Evolutionary conservation across 441 rosid genomes (phyloP).

Genomic region (Erodium chrysanthum): DNA sequence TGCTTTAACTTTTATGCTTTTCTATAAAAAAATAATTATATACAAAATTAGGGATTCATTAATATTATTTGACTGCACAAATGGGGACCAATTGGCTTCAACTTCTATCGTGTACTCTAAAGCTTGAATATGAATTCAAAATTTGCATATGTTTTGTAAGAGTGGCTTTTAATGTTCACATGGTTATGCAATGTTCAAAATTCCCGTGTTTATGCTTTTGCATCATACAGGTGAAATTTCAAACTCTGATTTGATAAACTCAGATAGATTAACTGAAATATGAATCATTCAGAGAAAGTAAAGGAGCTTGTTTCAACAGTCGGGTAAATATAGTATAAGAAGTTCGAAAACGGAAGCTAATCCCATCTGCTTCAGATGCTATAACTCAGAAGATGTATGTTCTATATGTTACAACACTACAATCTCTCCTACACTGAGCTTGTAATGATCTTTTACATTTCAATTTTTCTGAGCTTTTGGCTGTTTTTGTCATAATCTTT

Average conservation of each 20-base stretch:
- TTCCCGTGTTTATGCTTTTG: not conserved
- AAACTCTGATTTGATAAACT: not conserved
- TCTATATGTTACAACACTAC: too few relatives aligned
- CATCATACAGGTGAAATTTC: not conserved
- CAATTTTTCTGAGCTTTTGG: not conserved
- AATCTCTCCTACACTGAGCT: not conserved
- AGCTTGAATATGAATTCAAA: not conserved
- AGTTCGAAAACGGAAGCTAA: not conserved
- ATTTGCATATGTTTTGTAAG: not conserved
- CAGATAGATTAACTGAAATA: not conserved
- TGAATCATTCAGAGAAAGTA: not conserved
- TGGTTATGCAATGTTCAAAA: not conserved
- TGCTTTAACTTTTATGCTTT: not conserved
- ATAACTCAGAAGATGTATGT: too few relatives aligned
- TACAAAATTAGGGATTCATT: not conserved
- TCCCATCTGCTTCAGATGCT: too few relatives aligned
- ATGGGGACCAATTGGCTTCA: not conserved
- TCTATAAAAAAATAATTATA: not conserved
- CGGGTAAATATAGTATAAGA: not conserved
- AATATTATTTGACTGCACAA: not conserved
- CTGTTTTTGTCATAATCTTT: not conserved
- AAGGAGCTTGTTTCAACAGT: not conserved
- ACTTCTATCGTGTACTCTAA: not conserved
- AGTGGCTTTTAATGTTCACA: not conserved
- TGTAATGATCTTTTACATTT: not conserved